Conservation (phyloP, 2,329 filamentous ascomycete species). For the Mycosphaerella sp. region DNA sequence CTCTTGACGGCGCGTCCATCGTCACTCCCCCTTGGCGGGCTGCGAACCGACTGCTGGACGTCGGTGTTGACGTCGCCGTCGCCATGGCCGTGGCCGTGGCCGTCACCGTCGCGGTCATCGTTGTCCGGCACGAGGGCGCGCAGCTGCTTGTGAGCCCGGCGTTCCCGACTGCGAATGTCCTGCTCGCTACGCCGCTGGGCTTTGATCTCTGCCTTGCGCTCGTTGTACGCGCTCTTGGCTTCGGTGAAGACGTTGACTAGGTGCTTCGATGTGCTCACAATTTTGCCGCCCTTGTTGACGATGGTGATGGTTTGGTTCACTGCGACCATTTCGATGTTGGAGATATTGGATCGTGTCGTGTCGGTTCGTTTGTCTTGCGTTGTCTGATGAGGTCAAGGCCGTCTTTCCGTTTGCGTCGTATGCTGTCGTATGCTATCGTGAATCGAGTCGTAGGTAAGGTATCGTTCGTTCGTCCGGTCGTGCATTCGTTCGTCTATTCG, state of each 20-base stretch:
- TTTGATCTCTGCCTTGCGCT: slow-evolving; percentile 77
- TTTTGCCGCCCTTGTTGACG: slow-evolving; percentile 84
- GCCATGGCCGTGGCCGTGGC: too few relatives aligned
- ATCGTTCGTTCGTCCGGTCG: too few relatives aligned
- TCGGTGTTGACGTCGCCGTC: too few relatives aligned
- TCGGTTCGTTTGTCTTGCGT: too few relatives aligned
- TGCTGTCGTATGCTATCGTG: too few relatives aligned
- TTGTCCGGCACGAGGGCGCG: slow-evolving; percentile 46
- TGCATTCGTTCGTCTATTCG: too few relatives aligned
- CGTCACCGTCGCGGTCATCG: slow-evolving; percentile 27
- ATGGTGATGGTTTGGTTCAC: slow-evolving; percentile 74
- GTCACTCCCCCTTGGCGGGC: slow-evolving; percentile 27
- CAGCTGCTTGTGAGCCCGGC: slow-evolving; percentile 54
- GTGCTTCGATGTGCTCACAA: slow-evolving; percentile 86
- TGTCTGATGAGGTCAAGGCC: too few relatives aligned
- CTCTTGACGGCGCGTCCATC: slow-evolving; percentile 21
- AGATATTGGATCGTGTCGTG: too few relatives aligned
- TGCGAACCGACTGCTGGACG: slow-evolving; percentile 20
- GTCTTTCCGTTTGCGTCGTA: too few relatives aligned
- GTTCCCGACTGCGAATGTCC: slow-evolving; percentile 41
- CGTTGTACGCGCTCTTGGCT: slow-evolving; percentile 78
- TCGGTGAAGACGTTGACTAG: slow-evolving; percentile 87
- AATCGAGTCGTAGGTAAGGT: too few relatives aligned
- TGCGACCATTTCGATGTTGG: slow-evolving; percentile 5
- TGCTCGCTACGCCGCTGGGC: slow-evolving; percentile 58